Evolutionary conservation across 2,329 filamentous ascomycete species (phyloP).

Genomic region (Neonectria coccinea): DNA sequence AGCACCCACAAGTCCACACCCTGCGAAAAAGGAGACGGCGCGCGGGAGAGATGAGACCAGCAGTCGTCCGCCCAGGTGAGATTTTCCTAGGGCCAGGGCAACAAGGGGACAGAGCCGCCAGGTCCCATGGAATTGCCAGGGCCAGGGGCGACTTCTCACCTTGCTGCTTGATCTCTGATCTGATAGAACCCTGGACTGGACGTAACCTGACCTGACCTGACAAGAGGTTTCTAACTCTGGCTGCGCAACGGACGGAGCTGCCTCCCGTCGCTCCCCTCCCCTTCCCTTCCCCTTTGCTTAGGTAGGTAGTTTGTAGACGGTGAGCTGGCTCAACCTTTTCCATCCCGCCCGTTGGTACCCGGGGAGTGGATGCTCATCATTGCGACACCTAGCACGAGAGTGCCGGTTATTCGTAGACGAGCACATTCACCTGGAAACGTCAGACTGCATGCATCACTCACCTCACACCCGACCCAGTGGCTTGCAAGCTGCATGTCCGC

Average conservation of each 20-base stretch:
- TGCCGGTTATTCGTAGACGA: neutral
- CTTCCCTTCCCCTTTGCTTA: neutral
- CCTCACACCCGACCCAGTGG: neutral
- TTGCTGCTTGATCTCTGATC: neutral
- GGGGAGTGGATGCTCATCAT: too few species aligned
- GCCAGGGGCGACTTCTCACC: neutral
- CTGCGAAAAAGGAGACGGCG: conserved; percentile 1
- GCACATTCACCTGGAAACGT: neutral
- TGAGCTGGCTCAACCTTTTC: neutral
- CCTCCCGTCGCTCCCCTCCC: neutral
- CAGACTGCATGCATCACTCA: conserved; percentile 8
- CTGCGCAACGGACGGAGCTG: neutral
- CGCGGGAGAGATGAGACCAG: conserved; percentile 1
- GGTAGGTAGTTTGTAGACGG: too few species aligned
- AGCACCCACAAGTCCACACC: conserved; percentile 1
- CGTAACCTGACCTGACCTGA: neutral
- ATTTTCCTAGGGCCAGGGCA: neutral
- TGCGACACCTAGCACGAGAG: neutral
- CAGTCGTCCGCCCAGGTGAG: neutral
- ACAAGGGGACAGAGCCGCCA: too few species aligned
- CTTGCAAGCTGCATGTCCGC: neutral
- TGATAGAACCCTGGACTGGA: neutral
- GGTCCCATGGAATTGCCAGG: too few species aligned
- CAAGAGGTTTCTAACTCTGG: too few species aligned
- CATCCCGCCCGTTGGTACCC: neutral